Evolutionary conservation across 805 yeast species (phyloP), one percentile per base, ranked within the genome.

Genomic region (Pichia thaimueangensis): DNA sequence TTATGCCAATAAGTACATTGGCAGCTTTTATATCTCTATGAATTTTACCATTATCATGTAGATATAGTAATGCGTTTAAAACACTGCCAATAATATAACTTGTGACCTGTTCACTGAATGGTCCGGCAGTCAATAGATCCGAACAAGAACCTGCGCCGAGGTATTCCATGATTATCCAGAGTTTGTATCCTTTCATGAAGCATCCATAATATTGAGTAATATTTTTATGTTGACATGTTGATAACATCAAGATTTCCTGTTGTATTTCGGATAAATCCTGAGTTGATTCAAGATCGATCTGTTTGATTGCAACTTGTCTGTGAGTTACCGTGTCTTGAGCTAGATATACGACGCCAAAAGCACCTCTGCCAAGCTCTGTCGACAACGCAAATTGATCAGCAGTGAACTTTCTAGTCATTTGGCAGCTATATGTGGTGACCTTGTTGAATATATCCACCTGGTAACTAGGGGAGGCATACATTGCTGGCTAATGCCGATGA

Each of bases 11-110:
- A 27, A 91, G 64, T 20, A 91, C 77, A 59, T 91, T 91, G 0
- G 96, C 97, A 2, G 97, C 95, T 58, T 89, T 91, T 41, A 91
- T 85, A 60, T 91, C 97, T 47, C 97, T 66, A 58, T 91, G 98
- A 33, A 91, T 89, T 54, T 84, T 82, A 9, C 87, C 86, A 47
- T 71, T 79, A 5, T 62, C 60, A 54, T 83, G 96, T 57, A 84
- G 61, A 59, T 84, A 84, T 6, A 67, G 67, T 31, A 84, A 65
- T 0, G 87, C 94, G 9, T 66, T 48, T 19, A 85, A 60, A 5
- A 84, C 65, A 40, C 80, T 80, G 23, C 67, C 60, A 45, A 80
- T 63, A 0, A 84, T 69, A 19, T 69, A 56, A 44, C 79, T 76
- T 23, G 84, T 73, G 2, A 63, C 64, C 23, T 67, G 68, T 55